Conservation (phyloP, 495 filamentous ascomycete species). For the Podospora conica region DNA sequence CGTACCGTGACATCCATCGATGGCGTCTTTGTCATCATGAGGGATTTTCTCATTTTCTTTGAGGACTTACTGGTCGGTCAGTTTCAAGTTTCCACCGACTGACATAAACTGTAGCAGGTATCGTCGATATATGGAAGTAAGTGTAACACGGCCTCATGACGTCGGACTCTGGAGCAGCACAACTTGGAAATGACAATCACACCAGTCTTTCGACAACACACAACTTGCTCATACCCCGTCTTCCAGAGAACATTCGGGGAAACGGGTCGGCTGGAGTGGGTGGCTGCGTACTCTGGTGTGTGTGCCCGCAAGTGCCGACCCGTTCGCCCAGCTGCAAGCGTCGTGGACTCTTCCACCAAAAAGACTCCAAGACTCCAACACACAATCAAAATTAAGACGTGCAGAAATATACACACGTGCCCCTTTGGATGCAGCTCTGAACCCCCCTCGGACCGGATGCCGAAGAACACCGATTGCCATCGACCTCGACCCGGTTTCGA, state of each 20-base stretch:
- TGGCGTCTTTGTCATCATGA: background rate
- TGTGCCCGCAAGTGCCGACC: conserved; percentile 14
- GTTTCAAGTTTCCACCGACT: background rate
- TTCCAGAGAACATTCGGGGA: conserved; percentile 4
- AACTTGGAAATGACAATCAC: no score
- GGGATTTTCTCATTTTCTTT: no score
- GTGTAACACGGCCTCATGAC: background rate
- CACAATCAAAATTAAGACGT: conserved; percentile 1
- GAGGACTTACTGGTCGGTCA: background rate
- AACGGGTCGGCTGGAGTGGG: background rate
- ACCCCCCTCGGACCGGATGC: background rate
- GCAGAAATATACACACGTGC: background rate
- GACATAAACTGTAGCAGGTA: background rate
- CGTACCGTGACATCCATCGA: background rate
- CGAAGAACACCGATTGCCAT: background rate
- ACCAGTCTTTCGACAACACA: no score
- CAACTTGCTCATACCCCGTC: background rate
- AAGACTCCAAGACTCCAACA: background rate
- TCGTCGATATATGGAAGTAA: background rate
- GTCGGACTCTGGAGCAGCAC: no score
- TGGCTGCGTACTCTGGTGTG: background rate
- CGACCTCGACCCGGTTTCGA: background rate
- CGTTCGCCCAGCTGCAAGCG: conserved; percentile 8
- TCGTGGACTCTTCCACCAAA: background rate
- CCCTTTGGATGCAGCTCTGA: background rate